Percentiles rank a stretch among this genome's conserved stretches.
Conservation (phyloP, 2,329 filamentous ascomycete species). For the Ramularia endophylla region DNA sequence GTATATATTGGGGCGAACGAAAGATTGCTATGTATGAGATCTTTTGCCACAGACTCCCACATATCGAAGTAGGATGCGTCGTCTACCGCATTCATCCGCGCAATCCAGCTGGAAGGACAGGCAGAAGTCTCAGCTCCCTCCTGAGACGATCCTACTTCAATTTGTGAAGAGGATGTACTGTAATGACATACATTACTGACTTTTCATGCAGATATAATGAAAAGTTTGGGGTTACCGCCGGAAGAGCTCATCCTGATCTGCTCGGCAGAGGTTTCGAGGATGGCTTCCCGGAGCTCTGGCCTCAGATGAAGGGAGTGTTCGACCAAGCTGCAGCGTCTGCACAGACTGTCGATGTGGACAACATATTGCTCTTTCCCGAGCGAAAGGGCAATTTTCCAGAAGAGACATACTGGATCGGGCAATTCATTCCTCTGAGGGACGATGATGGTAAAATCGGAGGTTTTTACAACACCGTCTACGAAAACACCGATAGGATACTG, state of each 20-base stretch:
- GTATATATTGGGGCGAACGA: slow-evolving; percentile 27
- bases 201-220: slow-evolving; percentile 31
- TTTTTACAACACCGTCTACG: slow-evolving; percentile 20
- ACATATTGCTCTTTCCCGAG: slow-evolving; percentile 12
- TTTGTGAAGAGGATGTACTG: no score
- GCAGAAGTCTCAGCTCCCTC: no score
- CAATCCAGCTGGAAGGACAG: no score
- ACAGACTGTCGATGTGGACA: slow-evolving; percentile 13
- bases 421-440: slow-evolving; percentile 18
- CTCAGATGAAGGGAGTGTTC: slow-evolving; percentile 6
- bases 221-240: slow-evolving; percentile 28
- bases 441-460: slow-evolving; percentile 17
- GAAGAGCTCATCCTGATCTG: slow-evolving; percentile 21
- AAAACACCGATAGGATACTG: slow-evolving; percentile 15
- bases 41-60: no score
- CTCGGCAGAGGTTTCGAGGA: slow-evolving; percentile 14
- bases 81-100: no score
- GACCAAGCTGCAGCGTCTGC: slow-evolving; percentile 11
- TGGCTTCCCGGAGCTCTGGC: slow-evolving; percentile 10
- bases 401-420: slow-evolving; percentile 19
- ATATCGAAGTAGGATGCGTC: no score
- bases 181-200: no score
- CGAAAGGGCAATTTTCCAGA: slow-evolving; percentile 16
- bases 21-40: slow-evolving; percentile 29
- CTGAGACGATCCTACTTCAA: no score